Evolutionary conservation across 345 rosid genomes (phyloP).

Genomic region (Aquilaria sinensis): DNA sequence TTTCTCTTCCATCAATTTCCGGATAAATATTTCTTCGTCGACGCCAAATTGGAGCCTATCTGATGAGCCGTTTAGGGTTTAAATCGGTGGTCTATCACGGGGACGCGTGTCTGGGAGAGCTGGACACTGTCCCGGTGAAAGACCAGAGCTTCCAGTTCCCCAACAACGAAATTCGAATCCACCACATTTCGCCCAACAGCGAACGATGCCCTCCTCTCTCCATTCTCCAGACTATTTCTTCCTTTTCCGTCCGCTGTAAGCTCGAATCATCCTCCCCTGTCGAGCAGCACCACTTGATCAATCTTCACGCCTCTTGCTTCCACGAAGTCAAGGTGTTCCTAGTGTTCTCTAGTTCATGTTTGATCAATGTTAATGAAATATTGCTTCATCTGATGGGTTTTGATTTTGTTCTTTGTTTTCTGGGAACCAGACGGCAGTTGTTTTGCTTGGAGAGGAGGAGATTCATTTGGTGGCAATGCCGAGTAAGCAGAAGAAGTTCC

Average conservation of each 20-base stretch:
- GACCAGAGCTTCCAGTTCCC: slow-evolving; percentile 70
- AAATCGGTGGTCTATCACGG: slow-evolving; percentile 82
- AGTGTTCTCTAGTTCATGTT: background rate
- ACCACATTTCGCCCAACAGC: slow-evolving; percentile 55
- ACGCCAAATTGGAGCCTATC: slow-evolving; percentile 4
- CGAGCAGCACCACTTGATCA: slow-evolving; percentile 60
- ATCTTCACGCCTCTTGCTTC: slow-evolving; percentile 88
- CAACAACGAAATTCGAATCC: slow-evolving; percentile 88
- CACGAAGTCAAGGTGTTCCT: slow-evolving; percentile 63
- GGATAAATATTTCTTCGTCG: background rate
- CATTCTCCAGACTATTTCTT: slow-evolving; percentile 75
- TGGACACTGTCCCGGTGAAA: slow-evolving; percentile 50
- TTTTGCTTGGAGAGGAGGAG: slow-evolving; percentile 75
- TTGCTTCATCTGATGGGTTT: background rate
- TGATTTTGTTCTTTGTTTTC: slow-evolving; percentile 6
- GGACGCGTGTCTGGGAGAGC: slow-evolving; percentile 71
- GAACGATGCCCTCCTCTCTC: slow-evolving; percentile 96
- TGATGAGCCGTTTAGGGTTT: slow-evolving; percentile 79
- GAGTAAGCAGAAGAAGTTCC: slow-evolving; percentile 94
- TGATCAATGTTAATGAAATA: background rate
- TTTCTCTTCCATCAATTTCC: background rate
- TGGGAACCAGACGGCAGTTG: slow-evolving; percentile 71
- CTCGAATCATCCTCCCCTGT: slow-evolving; percentile 65
- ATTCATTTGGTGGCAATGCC: slow-evolving; percentile 98
- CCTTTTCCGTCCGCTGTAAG: slow-evolving; percentile 82